These are phyloP conservation scores for Sugiyamaella qingdaonensis DNA, from an alignment of 805 yeast genomes.

Conservation along the genomic window DNA sequence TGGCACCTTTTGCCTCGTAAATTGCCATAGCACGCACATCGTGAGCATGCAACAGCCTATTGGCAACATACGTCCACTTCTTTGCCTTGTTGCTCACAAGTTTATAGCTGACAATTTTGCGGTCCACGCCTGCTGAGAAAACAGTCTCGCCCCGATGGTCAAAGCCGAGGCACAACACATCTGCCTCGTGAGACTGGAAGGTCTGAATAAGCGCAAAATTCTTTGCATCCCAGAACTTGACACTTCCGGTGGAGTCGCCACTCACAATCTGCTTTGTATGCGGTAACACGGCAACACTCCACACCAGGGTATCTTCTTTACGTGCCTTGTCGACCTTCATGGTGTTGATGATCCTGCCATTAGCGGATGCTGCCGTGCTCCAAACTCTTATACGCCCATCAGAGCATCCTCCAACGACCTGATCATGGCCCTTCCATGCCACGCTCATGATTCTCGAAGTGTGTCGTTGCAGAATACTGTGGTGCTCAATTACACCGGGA, in stretches of 20 bases:
- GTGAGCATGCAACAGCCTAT: slow-evolving; percentile 75
- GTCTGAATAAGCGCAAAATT: slow-evolving; percentile 74
- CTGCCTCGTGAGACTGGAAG: slow-evolving; percentile 85
- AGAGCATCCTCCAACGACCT: slow-evolving; percentile 88
- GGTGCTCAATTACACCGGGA: slow-evolving; percentile 74
- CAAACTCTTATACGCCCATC: slow-evolving; percentile 90
- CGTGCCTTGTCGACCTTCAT: slow-evolving; percentile 90
- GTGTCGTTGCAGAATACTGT: slow-evolving; percentile 72
- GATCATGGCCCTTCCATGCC: slow-evolving; percentile 65
- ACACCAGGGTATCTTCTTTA: slow-evolving; percentile 81
- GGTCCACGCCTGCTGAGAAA: slow-evolving; percentile 89
- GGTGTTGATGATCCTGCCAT: slow-evolving; percentile 70
- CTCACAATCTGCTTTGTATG: slow-evolving; percentile 71
- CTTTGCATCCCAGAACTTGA: slow-evolving; percentile 87
- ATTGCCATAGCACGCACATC: slow-evolving; percentile 76
- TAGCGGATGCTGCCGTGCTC: slow-evolving; percentile 42
- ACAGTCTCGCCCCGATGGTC: slow-evolving; percentile 59
- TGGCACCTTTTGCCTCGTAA: slow-evolving; percentile 50
- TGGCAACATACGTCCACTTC: slow-evolving; percentile 74
- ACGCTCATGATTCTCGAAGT: slow-evolving; percentile 75
- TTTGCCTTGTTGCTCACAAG: slow-evolving; percentile 36
- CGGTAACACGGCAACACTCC: slow-evolving; percentile 73
- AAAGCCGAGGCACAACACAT: slow-evolving; percentile 67
- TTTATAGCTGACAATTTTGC: slow-evolving; percentile 75
- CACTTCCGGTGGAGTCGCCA: slow-evolving; percentile 94